These are phyloP conservation scores for Trichocomaceae sp. DNA, from an alignment of 2,329 filamentous ascomycete species.

Conservation along the genomic window DNA sequence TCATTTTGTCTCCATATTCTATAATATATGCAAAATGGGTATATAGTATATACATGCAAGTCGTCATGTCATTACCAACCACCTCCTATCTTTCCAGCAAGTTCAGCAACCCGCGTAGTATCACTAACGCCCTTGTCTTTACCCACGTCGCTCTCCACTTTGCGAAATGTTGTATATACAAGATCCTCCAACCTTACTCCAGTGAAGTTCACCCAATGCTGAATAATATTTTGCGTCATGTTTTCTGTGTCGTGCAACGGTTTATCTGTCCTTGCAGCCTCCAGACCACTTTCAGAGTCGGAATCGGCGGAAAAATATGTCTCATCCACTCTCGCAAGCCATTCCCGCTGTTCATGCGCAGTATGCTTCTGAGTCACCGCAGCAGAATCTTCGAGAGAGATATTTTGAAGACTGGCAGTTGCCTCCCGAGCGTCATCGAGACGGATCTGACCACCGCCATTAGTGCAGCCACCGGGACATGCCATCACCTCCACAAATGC, in stretches of 20 bases:
- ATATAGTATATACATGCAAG: conserved; percentile 12
- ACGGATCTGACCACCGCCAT: conserved; percentile 93
- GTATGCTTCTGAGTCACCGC: conserved; percentile 51
- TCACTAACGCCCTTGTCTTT: conserved; percentile 59
- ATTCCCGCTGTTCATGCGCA: conserved; percentile 75
- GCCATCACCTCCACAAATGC: conserved; percentile 99
- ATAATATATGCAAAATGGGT: conserved; percentile 8
- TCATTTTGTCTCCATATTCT: neutral
- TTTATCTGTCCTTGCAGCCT: conserved; percentile 22
- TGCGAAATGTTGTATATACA: conserved; percentile 78
- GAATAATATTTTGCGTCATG: conserved; percentile 58
- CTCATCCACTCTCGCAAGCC: conserved; percentile 76
- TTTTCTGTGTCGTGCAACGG: conserved; percentile 23
- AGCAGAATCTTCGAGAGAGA: conserved; percentile 18
- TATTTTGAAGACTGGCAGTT: conserved; percentile 12
- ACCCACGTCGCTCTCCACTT: conserved; percentile 91
- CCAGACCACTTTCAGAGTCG: conserved; percentile 41
- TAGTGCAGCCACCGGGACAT: conserved; percentile 96
- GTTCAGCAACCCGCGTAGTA: conserved; percentile 74
- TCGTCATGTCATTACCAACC: conserved; percentile 62
- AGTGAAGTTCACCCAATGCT: conserved; percentile 69
- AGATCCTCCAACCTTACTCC: conserved; percentile 65
- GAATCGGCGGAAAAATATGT: conserved; percentile 75
- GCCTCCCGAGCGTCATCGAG: conserved; percentile 61
- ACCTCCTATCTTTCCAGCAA: conserved; percentile 85